A percentile compares a stretch with the other conserved stretches of the same genome.
Conservation (phyloP, 148 eudicot genomes). For the Chenopodium suecicum region DNA sequence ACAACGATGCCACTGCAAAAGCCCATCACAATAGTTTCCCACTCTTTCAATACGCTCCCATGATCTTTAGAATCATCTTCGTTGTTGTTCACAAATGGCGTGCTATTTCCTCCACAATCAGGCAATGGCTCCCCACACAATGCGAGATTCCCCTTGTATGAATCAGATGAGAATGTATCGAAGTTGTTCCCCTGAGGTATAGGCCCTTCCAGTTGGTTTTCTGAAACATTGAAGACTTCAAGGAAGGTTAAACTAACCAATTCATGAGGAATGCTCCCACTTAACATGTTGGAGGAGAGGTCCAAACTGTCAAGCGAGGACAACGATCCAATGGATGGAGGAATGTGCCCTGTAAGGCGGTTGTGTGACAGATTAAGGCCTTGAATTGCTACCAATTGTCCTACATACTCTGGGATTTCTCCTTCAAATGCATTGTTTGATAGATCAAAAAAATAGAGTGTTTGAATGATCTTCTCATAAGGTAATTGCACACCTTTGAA, state of each 20-base stretch:
- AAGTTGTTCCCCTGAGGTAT: conserved; percentile 9
- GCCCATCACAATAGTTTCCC: conserved; percentile 13
- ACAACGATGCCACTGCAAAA: conserved; percentile 15
- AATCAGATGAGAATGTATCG: conserved; percentile 14
- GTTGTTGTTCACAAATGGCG: background rate
- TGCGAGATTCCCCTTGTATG: conserved; percentile 26
- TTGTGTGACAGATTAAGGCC: no score
- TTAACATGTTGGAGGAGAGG: no score
- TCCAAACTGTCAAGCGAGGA: no score
- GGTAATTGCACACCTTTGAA: no score
- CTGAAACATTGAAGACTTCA: no score
- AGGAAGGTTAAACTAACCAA: no score
- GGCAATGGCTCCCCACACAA: conserved; percentile 36
- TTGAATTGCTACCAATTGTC: conserved; percentile 12
- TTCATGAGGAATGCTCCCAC: no score
- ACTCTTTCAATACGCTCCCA: conserved; percentile 3
- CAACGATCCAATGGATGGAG: no score
- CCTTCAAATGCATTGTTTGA: conserved; percentile 33
- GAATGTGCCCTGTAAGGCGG: no score
- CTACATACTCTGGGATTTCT: conserved; percentile 24
- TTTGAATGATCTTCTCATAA: background rate
- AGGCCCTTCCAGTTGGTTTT: no score
- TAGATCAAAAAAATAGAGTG: conserved; percentile 10
- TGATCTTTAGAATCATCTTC: background rate
- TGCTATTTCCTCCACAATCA: conserved; percentile 8